These are phyloP conservation scores for Ceratobasidium sp. DNA, from an alignment of 1,284 basidiomycete species.

Conservation along the genomic window DNA sequence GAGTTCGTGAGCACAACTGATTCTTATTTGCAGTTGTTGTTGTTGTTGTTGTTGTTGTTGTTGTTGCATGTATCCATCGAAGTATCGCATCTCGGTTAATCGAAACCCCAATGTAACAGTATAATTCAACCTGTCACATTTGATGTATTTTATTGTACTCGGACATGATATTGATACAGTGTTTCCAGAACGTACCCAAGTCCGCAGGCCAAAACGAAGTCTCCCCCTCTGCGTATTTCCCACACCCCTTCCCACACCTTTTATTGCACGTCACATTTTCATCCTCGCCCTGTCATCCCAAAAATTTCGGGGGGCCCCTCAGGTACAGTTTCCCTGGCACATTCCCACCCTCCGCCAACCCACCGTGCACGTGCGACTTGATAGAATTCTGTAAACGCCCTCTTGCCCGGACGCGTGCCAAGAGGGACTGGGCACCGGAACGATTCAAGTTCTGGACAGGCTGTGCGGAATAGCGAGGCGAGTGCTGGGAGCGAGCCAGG, in stretches of 20 bases:
- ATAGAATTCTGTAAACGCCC: conserved; percentile 15
- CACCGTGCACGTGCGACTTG: background rate
- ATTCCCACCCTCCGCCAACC: background rate
- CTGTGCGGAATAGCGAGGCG: background rate
- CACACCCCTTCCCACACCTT: background rate
- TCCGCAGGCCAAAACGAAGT: background rate
- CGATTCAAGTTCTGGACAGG: background rate
- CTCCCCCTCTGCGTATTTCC: background rate
- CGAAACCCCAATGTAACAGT: background rate
- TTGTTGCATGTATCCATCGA: no score
- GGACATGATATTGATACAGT: conserved; percentile 13
- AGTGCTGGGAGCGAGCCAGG: background rate
- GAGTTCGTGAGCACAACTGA: background rate
- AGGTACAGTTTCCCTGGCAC: background rate
- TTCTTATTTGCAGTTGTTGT: background rate
- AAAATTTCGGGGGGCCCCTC: background rate
- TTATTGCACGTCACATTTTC: background rate
- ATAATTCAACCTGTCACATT: background rate
- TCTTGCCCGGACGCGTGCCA: background rate
- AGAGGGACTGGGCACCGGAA: conserved; percentile 17
- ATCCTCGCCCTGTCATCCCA: background rate
- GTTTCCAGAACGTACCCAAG: background rate
- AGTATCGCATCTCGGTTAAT: background rate
- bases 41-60: background rate
- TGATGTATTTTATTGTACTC: conserved; percentile 11